Evolutionary conservation across 352 stramenopile genomes (phyloP), one percentile per base, ranked within the genome.

Genomic region (Phytophthora citrophthora): DNA sequence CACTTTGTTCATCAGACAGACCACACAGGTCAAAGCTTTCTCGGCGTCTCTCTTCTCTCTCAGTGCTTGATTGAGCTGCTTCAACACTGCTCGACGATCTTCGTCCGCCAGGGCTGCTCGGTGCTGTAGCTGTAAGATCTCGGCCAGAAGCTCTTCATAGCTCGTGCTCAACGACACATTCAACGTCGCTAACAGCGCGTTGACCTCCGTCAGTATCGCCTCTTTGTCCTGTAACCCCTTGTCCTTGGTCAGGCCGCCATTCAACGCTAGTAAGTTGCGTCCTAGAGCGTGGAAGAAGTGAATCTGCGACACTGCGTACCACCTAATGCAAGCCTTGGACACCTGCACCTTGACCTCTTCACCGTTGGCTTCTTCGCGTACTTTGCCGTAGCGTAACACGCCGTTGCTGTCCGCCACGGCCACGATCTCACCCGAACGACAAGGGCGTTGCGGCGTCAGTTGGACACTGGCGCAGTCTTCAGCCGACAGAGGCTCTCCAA

Each of bases 1-100:
- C 27, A 90, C 74, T 4, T 71, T 40, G 50, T 76, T 69, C 49
- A 86, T 72, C 16, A 90, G 55, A 51, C 81, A 90, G 36, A 88
- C 71, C n/a, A 76, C 74, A 64, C 81, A 90, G 16, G 65, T 58
- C 13, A 90, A 60, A 13, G 72, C 64, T 27, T 86, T 83, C 41
- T 80, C 54, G 2, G 78, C 73, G 18, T 82, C 79, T 66, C 81
- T 81, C 53, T 87, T 79, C 20, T 80, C 67, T 12, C 75, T 54
- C n/a, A 79, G 15, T 15, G 72, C 71, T 9, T 61, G 64, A 24
- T 89, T 68, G 5, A 85, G 41, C 26, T 80, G 74, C 20, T 69
- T 65, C 5, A 71, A 53, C 13, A 68, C 67, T 5, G 62, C 53
- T 15, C 63, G 72, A 43, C 71, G 76, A 20, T 70, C 65, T 61